Conservation (phyloP, 805 yeast genomes). For the Ogataea chonburiensis region DNA sequence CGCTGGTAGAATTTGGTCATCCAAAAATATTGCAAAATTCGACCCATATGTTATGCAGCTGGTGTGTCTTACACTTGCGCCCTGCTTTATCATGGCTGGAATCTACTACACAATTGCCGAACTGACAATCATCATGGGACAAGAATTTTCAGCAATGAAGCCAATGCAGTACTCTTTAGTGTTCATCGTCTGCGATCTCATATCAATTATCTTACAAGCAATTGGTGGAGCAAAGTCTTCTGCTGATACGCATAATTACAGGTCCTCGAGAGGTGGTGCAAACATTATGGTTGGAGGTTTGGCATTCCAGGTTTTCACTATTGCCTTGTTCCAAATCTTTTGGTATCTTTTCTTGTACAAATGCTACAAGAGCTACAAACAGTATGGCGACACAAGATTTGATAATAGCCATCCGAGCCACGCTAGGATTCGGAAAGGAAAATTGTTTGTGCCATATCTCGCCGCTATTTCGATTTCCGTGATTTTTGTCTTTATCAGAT, state of each 20-base stretch:
- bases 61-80: slow-evolving; percentile 70
- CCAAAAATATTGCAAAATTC: slow-evolving; percentile 33
- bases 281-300: slow-evolving; percentile 72
- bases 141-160: slow-evolving; percentile 45
- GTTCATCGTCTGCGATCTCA: slow-evolving; percentile 64
- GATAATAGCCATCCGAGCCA: slow-evolving; percentile 31
- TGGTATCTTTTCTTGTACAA: slow-evolving; percentile 44
- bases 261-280: slow-evolving; percentile 40
- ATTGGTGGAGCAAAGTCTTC: slow-evolving; percentile 79
- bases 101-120: slow-evolving; percentile 71
- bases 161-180: slow-evolving; percentile 64
- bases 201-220: slow-evolving; percentile 68
- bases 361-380: slow-evolving; percentile 29
- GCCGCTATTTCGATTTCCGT: slow-evolving; percentile 43
- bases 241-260: slow-evolving; percentile 33
- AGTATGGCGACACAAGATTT: slow-evolving; percentile 34
- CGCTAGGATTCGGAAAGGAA: slow-evolving; percentile 31
- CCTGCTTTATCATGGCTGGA: slow-evolving; percentile 83
- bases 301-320: slow-evolving; percentile 65
- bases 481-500: slow-evolving; percentile 55
- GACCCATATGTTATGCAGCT: slow-evolving; percentile 61
- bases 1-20: slow-evolving; percentile 53
- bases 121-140: slow-evolving; percentile 61
- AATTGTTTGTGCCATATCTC: slow-evolving; percentile 43
- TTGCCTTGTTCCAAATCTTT: slow-evolving; percentile 53